Conservation (phyloP, 2,329 filamentous ascomycete genomes). For the Fusarium sp. region DNA sequence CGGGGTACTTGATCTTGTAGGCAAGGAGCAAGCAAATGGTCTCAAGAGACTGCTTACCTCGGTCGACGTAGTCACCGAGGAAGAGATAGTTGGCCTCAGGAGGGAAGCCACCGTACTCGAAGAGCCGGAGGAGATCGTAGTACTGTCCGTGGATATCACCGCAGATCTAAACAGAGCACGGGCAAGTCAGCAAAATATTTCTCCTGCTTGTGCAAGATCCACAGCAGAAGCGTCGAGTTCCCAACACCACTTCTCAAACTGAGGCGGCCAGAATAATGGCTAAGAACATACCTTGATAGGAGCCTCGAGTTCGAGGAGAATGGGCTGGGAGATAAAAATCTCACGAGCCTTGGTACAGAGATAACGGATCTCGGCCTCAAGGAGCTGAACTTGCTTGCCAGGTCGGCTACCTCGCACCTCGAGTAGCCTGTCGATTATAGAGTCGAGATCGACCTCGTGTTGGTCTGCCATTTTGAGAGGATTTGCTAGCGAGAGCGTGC, state of each 20-base stretch:
- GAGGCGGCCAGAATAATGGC: constrained; percentile 1
- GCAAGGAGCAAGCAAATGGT: constrained; percentile 96
- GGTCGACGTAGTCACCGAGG: constrained; percentile 98
- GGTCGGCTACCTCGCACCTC: constrained; percentile 98
- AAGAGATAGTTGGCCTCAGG: constrained; percentile 99
- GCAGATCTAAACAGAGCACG: constrained; percentile 77
- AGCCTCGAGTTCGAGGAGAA: constrained; percentile 95
- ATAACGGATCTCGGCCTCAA: constrained; percentile 95
- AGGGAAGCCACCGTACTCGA: constrained; percentile 98
- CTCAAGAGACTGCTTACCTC: constrained; percentile 98
- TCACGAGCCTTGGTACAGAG: constrained; percentile 98
- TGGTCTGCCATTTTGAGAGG: constrained; percentile 68
- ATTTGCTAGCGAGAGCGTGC: constrained; percentile 53
- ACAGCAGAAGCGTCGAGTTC: neutral
- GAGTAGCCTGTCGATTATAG: constrained; percentile 97
- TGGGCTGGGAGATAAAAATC: constrained; percentile 99
- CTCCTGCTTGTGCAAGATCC: neutral
- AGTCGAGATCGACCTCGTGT: constrained; percentile 97
- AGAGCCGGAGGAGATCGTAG: constrained; percentile 95
- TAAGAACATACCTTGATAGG: constrained; percentile 87
- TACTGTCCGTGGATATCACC: constrained; percentile 99
- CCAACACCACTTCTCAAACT: neutral
- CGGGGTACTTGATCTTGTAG: constrained; percentile 99
- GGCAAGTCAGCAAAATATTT: constrained; percentile 29
- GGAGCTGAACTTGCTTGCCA: constrained; percentile 97